Conservation (phyloP, 768 basidiomycete species). For the Nidularia pulvinata region DNA sequence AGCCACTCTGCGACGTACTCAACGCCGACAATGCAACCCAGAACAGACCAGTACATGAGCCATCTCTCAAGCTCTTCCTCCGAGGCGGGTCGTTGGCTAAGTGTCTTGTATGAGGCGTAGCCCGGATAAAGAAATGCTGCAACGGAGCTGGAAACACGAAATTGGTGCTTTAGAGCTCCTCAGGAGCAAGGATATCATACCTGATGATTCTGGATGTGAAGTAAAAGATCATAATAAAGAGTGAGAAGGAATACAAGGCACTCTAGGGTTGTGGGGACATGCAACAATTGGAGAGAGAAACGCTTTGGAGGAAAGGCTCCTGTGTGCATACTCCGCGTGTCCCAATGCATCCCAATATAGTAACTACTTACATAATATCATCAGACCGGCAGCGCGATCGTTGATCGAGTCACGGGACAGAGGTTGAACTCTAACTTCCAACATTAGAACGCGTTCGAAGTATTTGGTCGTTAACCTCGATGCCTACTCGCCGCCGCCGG, state of each 20-base stretch:
- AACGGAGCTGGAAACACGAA: constrained; percentile 47
- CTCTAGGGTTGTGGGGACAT: background rate
- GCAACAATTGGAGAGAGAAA: too few relatives aligned
- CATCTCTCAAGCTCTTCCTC: constrained; percentile 89
- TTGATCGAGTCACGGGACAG: background rate
- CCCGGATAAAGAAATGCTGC: constrained; percentile 89
- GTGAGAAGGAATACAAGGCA: background rate
- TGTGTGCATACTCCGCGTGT: background rate
- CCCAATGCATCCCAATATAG: background rate
- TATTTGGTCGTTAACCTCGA: background rate
- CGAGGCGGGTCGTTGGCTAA: constrained; percentile 84
- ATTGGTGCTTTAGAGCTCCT: background rate
- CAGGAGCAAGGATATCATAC: background rate
- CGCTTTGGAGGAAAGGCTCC: too few relatives aligned
- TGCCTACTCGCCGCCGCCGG: background rate
- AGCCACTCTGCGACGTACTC: constrained; percentile 90
- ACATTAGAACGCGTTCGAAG: background rate
- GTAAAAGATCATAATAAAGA: constrained; percentile 1
- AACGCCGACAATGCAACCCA: constrained; percentile 77
- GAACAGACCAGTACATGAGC: constrained; percentile 97
- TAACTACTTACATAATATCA: background rate
- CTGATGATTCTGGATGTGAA: constrained; percentile 2
- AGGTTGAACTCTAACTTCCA: background rate
- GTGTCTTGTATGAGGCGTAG: constrained; percentile 95
- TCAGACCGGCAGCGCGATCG: background rate